These are phyloP conservation scores for Solanum pennellii DNA, from an alignment of 257 asterid genomes.

Conservation along the genomic window DNA sequence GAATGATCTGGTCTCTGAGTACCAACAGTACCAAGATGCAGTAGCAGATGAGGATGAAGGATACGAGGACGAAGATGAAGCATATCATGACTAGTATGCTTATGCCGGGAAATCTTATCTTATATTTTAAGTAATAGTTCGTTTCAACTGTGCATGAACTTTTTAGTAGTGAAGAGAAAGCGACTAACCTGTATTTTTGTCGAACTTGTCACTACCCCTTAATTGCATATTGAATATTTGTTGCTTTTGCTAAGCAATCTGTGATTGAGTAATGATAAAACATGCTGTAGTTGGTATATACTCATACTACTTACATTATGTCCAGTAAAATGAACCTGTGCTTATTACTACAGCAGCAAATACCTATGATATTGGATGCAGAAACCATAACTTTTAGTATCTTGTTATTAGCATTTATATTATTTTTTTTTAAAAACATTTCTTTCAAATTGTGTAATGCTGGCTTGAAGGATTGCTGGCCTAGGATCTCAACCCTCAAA, in stretches of 20 bases:
- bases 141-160: slow-evolving; percentile 9
- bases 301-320: neutral
- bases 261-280: neutral
- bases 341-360: neutral
- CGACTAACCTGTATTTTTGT: neutral
- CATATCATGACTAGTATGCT: neutral
- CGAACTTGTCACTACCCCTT: neutral
- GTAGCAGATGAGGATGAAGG: slow-evolving; percentile 23
- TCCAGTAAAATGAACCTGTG: neutral
- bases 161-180: neutral
- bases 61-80: slow-evolving; percentile 15
- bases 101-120: neutral
- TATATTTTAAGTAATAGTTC: neutral
- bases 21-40: slow-evolving; percentile 22
- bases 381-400: neutral
- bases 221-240: neutral
- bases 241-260: neutral
- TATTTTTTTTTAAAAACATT: no score
- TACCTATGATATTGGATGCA: neutral
- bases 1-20: slow-evolving; percentile 21
- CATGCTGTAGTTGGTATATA: neutral
- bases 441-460: neutral
- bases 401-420: no score
- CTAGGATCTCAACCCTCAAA: neutral
- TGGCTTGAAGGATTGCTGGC: neutral